Conservation (phyloP, 352 stramenopile genomes). For the Phytophthora macrochlamydospora region DNA sequence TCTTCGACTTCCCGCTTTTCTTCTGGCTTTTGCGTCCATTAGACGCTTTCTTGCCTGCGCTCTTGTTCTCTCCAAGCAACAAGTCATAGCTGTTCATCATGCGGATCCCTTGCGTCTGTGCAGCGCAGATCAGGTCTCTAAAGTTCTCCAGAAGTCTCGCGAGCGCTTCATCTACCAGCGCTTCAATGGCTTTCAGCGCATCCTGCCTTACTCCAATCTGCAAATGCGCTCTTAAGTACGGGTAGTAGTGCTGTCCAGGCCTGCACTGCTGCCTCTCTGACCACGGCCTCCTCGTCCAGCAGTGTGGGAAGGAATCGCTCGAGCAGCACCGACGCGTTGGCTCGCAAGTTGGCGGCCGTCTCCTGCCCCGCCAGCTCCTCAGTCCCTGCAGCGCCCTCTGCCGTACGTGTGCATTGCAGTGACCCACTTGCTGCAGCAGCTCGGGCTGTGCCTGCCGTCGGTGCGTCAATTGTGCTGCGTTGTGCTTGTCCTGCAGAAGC, state of each 20-base stretch:
- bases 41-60: conserved; percentile 19
- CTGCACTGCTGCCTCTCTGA: conserved; percentile 70
- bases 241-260: conserved; percentile 74
- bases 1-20: conserved; percentile 29
- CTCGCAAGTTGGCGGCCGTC: conserved; percentile 56
- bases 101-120: conserved; percentile 71
- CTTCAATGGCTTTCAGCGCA: conserved; percentile 67
- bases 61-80: conserved; percentile 31
- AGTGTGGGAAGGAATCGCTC: conserved; percentile 79
- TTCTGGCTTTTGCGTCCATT: conserved; percentile 12
- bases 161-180: conserved; percentile 63
- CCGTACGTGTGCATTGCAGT: conserved; percentile 86
- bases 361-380: conserved; percentile 59
- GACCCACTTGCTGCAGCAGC: conserved; percentile 64
- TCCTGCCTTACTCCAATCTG: conserved; percentile 84
- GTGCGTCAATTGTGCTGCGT: conserved; percentile 63
- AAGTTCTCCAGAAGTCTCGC: conserved; percentile 84
- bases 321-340: conserved; percentile 76
- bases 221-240: conserved; percentile 69
- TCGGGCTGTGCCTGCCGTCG: conserved; percentile 70
- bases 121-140: conserved; percentile 63
- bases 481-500: conserved; percentile 70
- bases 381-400: conserved; percentile 72
- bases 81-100: conserved; percentile 84
- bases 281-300: conserved; percentile 80